Evolutionary conservation across 768 basidiomycete genomes (phyloP).

Genomic region (Boletus pseudo-olivaceus): DNA sequence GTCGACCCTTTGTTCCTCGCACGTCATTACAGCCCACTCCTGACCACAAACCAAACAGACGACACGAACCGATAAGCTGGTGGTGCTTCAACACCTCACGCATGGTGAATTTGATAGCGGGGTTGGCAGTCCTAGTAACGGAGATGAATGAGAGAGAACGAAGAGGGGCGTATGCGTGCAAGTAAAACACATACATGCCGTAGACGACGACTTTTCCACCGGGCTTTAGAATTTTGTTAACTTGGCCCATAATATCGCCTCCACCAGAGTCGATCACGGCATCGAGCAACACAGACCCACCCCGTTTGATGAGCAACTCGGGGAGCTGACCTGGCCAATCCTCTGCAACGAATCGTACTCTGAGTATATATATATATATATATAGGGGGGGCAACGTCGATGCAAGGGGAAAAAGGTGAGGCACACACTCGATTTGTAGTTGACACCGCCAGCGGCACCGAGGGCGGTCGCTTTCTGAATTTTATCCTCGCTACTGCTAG

Average conservation of each 20-base stretch:
- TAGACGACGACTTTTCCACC: conserved; percentile 63
- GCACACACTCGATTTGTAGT: conserved; percentile 61
- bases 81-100: conserved; percentile 72
- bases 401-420: not conserved
- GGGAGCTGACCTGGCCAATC: conserved; percentile 52
- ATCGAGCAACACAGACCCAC: conserved; percentile 39
- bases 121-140: conserved; percentile 54
- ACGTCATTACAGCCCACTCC: conserved; percentile 10
- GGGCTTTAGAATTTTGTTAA: conserved; percentile 47
- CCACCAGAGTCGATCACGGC: conserved; percentile 70
- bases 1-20: conserved; percentile 56
- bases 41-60: not conserved
- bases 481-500: conserved; percentile 68
- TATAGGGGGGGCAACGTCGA: not conserved
- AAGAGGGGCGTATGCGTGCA: not conserved
- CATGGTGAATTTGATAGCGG: conserved; percentile 68
- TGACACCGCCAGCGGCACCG: conserved; percentile 76
- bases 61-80: conserved; percentile 59
- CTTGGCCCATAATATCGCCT: conserved; percentile 55
- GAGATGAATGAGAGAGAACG: conserved; percentile 1
- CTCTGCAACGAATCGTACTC: conserved; percentile 31
- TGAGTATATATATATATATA: not conserved
- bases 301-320: conserved; percentile 36
- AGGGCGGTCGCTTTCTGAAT: conserved; percentile 60
- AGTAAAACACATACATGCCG: conserved; percentile 47